These are phyloP conservation scores for Pseudocercospora fijiensis DNA, from an alignment of 2,329 filamentous ascomycete genomes.

Conservation along the genomic window DNA sequence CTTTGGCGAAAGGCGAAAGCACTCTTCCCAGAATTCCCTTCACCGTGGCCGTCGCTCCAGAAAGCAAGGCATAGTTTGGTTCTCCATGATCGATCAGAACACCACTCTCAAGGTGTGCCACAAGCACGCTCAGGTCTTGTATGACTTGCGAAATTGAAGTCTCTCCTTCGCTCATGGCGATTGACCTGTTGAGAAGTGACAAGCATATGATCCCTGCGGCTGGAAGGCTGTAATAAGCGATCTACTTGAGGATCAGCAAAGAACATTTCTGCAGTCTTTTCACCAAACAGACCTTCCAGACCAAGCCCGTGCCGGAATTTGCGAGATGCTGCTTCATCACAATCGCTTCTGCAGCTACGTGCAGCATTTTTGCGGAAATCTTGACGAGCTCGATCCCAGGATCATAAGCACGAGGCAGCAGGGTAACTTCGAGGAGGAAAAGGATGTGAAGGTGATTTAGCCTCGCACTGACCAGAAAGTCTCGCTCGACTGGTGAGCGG, in stretches of 20 bases:
- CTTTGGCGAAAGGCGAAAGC: constrained; percentile 8
- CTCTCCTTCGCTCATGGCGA: background rate
- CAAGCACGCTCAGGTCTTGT: constrained; percentile 37
- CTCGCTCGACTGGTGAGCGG: constrained; percentile 28
- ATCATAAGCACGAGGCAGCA: constrained; percentile 28
- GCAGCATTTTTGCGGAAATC: constrained; percentile 35
- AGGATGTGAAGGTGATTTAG: constrained; percentile 39
- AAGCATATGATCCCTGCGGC: constrained; percentile 39
- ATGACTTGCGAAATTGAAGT: constrained; percentile 28
- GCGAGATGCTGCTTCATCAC: constrained; percentile 35
- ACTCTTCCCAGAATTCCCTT: constrained; percentile 31
- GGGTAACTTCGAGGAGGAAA: constrained; percentile 35
- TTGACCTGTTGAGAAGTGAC: constrained; percentile 29
- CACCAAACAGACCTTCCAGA: constrained; percentile 37
- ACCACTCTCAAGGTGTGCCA: constrained; percentile 37
- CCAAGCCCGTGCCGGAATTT: constrained; percentile 39
- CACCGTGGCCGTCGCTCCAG: constrained; percentile 35
- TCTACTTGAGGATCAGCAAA: constrained; percentile 26
- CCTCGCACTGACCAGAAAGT: constrained; percentile 37
- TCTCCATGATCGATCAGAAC: constrained; percentile 32
- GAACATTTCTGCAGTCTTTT: background rate
- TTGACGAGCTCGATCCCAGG: constrained; percentile 31
- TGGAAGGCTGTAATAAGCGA: constrained; percentile 40
- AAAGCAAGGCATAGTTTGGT: constrained; percentile 35
- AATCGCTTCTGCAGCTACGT: constrained; percentile 35